phyloP scores from a whole-genome alignment of 164 flowering plant species.

The Sextonia rubra region DNA sequence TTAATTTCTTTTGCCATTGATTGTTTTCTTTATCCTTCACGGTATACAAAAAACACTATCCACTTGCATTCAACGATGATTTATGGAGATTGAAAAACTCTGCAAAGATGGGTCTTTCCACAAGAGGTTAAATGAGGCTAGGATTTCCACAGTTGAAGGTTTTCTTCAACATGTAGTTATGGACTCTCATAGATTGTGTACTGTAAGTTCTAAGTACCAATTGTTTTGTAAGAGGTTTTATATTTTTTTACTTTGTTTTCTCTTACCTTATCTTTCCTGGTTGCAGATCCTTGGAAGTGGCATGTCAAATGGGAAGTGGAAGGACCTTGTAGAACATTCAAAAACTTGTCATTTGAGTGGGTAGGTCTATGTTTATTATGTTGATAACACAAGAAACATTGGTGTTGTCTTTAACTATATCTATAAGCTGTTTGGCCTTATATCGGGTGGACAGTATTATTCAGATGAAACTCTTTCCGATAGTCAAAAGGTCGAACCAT shows the following conservation, averaged over 20 bases:
- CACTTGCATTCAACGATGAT: constrained; percentile 76
- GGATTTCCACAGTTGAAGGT: constrained; percentile 67
- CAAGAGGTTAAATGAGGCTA: constrained; percentile 69
- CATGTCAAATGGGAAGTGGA: constrained; percentile 99
- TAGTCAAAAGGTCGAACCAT: not conserved
- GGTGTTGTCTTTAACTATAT: constrained; percentile 86
- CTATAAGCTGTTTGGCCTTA: constrained; percentile 74
- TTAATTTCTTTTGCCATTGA: not conserved
- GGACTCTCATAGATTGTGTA: constrained; percentile 57
- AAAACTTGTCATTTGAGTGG: constrained; percentile 85
- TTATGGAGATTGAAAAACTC: constrained; percentile 92
- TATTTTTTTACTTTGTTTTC: not conserved
- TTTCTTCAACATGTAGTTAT: constrained; percentile 66
- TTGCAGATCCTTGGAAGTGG: constrained; percentile 93
- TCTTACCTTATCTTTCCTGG: not conserved
- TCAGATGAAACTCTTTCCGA: not conserved
- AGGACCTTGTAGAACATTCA: constrained; percentile 80
- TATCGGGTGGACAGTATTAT: constrained; percentile 42
- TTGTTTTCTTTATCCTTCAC: constrained; percentile 1
- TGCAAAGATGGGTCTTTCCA: constrained; percentile 91
- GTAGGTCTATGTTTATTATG: constrained; percentile 48
- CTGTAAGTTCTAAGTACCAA: constrained; percentile 62
- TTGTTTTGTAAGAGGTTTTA: not conserved
- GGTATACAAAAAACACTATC: constrained; percentile 93
- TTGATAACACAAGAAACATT: constrained; percentile 60